A percentile compares a stretch with the other conserved stretches of the same genome.
Evolutionary conservation across 2,329 filamentous ascomycete genomes (phyloP).

Genomic region (Trichoderma sp.): DNA sequence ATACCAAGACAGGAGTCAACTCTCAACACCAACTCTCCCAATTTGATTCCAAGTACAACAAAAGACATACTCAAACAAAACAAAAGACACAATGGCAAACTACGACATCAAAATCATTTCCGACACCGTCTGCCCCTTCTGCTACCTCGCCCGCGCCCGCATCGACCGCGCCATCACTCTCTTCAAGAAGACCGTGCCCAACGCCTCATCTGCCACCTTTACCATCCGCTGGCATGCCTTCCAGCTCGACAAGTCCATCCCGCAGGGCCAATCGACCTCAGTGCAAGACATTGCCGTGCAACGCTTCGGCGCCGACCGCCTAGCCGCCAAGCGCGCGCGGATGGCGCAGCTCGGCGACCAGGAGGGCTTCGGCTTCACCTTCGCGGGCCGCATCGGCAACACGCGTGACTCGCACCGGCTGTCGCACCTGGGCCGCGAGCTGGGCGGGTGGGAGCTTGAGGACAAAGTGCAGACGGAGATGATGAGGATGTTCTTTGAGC

Average conservation of each 20-base stretch:
- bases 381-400: slow-evolving; percentile 68
- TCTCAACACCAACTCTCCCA: neutral
- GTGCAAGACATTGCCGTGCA: slow-evolving; percentile 51
- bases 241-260: slow-evolving; percentile 57
- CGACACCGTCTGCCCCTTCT: slow-evolving; percentile 78
- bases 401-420: slow-evolving; percentile 78
- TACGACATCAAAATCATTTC: slow-evolving; percentile 75
- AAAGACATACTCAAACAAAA: neutral
- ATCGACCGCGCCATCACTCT: slow-evolving; percentile 68
- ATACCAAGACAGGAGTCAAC: neutral
- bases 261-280: slow-evolving; percentile 42
- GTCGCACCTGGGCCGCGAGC: slow-evolving; percentile 63
- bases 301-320: slow-evolving; percentile 65
- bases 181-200: slow-evolving; percentile 61
- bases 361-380: slow-evolving; percentile 72
- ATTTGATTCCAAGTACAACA: neutral
- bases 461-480: slow-evolving; percentile 59
- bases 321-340: slow-evolving; percentile 54
- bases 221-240: slow-evolving; percentile 73
- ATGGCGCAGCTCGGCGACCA: slow-evolving; percentile 56
- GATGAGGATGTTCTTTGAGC: slow-evolving; percentile 65
- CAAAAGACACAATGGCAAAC: slow-evolving; percentile 56
- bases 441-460: slow-evolving; percentile 43
- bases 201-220: slow-evolving; percentile 63
- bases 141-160: slow-evolving; percentile 77